These are phyloP conservation scores for Diospyros lotus DNA, from an alignment of 148 eudicot species.

Conservation along the genomic window DNA sequence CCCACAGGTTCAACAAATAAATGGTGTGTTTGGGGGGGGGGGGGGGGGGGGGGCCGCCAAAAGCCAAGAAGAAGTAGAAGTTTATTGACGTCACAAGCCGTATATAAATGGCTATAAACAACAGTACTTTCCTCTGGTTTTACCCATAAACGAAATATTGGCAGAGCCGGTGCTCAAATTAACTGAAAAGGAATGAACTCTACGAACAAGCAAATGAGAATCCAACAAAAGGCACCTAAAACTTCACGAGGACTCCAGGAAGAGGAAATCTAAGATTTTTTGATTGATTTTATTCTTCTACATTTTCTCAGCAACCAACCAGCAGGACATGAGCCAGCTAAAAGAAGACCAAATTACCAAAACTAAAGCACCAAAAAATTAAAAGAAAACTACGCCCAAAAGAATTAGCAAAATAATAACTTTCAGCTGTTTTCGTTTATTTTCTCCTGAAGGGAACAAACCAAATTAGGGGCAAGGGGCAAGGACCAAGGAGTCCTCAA, in stretches of 20 bases:
- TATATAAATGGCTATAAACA: constrained; percentile 4
- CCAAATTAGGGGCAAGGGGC: neutral
- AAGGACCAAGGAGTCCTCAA: neutral
- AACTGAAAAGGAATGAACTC: neutral
- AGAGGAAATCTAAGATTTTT: neutral
- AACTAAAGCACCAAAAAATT: neutral
- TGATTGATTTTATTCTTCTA: neutral
- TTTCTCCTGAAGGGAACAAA: neutral
- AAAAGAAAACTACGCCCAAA: neutral
- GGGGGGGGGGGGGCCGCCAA: neutral
- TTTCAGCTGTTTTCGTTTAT: neutral
- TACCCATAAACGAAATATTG: neutral
- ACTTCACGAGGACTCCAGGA: neutral
- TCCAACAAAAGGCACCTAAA: neutral
- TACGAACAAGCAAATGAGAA: neutral
- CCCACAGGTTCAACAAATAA: neutral
- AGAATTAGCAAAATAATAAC: neutral
- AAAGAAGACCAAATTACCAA: neutral
- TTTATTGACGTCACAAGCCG: neutral
- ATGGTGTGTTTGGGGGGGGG: neutral
- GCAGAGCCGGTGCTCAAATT: neutral
- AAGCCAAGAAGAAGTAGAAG: neutral
- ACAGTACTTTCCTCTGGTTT: neutral
- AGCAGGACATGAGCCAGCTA: neutral
- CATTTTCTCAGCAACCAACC: neutral